phyloP scores from a whole-genome alignment of 2,329 filamentous ascomycete species.

The Zymoseptoria ardabiliae region DNA sequence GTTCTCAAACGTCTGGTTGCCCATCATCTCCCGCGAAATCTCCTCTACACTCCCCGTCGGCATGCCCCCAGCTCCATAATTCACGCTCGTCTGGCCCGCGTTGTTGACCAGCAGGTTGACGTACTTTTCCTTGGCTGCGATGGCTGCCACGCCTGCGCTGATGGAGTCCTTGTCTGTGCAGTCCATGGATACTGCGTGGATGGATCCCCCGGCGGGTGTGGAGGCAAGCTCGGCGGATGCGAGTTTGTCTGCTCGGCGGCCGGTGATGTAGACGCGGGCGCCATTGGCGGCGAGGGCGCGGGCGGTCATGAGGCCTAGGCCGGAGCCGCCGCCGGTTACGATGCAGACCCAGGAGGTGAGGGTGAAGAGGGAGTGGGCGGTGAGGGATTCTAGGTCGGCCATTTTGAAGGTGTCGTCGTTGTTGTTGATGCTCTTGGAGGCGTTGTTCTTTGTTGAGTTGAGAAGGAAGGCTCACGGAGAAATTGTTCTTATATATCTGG shows the following conservation, averaged over 20 bases:
- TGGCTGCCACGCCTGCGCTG: constrained; percentile 18
- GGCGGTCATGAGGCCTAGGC: constrained; percentile 43
- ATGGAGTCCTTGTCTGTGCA: constrained; percentile 28
- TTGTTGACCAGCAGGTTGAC: constrained; percentile 30
- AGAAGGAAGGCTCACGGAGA: neutral
- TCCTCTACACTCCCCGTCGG: constrained; percentile 39
- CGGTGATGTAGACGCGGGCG: constrained; percentile 43
- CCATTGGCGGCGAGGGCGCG: constrained; percentile 42
- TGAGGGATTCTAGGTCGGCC: constrained; percentile 20
- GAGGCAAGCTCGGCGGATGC: constrained; percentile 34
- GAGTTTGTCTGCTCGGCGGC: constrained; percentile 40
- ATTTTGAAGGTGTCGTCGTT: constrained; percentile 11
- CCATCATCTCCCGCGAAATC: constrained; percentile 49
- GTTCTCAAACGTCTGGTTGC: constrained; percentile 33
- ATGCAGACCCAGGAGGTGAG: constrained; percentile 36
- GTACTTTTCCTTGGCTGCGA: constrained; percentile 24
- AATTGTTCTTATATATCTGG: neutral
- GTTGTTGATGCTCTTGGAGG: neutral
- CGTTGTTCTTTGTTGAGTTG: neutral
- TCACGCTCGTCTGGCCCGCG: constrained; percentile 23
- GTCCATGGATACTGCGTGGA: constrained; percentile 27
- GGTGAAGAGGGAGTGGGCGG: constrained; percentile 30
- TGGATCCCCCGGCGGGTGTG: constrained; percentile 59
- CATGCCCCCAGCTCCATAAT: constrained; percentile 20
- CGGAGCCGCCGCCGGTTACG: constrained; percentile 40